These are phyloP conservation scores for Aspergillus fijiensis DNA, from an alignment of 2,329 filamentous ascomycete genomes.

Conservation along the genomic window DNA sequence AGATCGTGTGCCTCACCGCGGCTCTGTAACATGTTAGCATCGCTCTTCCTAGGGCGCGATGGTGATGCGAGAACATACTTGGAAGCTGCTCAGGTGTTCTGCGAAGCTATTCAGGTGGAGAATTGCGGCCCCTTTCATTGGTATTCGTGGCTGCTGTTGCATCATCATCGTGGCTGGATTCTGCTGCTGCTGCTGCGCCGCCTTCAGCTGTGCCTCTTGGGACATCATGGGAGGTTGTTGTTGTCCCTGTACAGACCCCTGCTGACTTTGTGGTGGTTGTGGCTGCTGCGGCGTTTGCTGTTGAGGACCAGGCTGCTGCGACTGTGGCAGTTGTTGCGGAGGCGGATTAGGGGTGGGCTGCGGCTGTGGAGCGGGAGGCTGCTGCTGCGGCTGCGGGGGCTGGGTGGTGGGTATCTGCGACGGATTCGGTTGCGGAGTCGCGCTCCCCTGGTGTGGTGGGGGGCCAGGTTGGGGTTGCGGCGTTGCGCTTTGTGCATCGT, in stretches of 20 bases:
- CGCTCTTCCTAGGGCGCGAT: not conserved
- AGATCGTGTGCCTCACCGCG: slow-evolving; percentile 66
- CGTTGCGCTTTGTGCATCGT: slow-evolving; percentile 42
- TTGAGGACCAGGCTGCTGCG: slow-evolving; percentile 34
- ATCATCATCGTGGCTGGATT: slow-evolving; percentile 40
- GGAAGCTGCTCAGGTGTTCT: slow-evolving; percentile 57
- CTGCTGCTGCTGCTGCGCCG: slow-evolving; percentile 40
- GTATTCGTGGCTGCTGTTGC: slow-evolving; percentile 34
- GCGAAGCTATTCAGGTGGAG: slow-evolving; percentile 57
- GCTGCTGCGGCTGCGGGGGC: slow-evolving; percentile 36
- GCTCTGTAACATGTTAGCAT: slow-evolving; percentile 42
- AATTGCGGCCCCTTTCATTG: slow-evolving; percentile 47
- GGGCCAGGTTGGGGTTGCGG: slow-evolving; percentile 46
- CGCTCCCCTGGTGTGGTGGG: slow-evolving; percentile 39
- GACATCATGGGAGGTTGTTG: slow-evolving; percentile 41
- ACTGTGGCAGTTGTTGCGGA: slow-evolving; percentile 39
- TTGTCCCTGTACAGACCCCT: slow-evolving; percentile 36
- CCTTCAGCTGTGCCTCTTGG: slow-evolving; percentile 43
- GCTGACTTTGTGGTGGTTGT: slow-evolving; percentile 38
- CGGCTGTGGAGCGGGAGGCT: slow-evolving; percentile 34
- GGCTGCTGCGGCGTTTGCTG: slow-evolving; percentile 30
- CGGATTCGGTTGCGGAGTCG: slow-evolving; percentile 38
- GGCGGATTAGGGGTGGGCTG: slow-evolving; percentile 39
- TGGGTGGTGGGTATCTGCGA: slow-evolving; percentile 34
- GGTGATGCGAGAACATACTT: slow-evolving; percentile 46